Conservation (phyloP, 306 rosid genomes). For the Acmispon strigosus region DNA sequence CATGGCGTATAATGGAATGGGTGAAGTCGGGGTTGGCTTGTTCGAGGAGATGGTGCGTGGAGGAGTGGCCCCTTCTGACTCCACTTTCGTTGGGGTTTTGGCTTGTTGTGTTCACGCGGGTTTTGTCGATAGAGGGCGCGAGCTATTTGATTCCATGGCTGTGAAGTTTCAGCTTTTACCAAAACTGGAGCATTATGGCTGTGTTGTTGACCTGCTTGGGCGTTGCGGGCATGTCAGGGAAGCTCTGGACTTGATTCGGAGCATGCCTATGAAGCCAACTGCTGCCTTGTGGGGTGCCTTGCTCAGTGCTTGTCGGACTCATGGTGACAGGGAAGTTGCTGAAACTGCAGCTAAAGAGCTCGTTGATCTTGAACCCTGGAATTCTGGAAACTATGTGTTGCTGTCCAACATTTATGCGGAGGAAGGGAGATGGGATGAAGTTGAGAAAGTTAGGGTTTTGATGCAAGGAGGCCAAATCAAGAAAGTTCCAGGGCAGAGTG, state of each 20-base stretch:
- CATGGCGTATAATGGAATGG: constrained; percentile 67
- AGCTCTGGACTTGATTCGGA: constrained; percentile 58
- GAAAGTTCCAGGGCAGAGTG: constrained; percentile 76
- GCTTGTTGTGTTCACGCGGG: constrained; percentile 76
- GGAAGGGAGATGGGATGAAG: constrained; percentile 77
- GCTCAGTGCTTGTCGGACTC: constrained; percentile 75
- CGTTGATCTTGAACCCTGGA: constrained; percentile 62
- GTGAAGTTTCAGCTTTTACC: constrained; percentile 38
- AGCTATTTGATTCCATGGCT: constrained; percentile 55
- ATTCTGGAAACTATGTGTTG: constrained; percentile 76
- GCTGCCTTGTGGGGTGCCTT: constrained; percentile 82
- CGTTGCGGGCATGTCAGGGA: constrained; percentile 52
- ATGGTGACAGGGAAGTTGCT: constrained; percentile 52
- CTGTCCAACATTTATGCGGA: constrained; percentile 78
- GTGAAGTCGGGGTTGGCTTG: constrained; percentile 55
- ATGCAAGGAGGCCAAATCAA: constrained; percentile 48
- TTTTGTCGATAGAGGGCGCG: constrained; percentile 55
- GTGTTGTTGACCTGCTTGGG: constrained; percentile 79
- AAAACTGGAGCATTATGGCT: constrained; percentile 72
- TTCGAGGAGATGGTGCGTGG: constrained; percentile 55
- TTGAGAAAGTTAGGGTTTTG: constrained; percentile 55
- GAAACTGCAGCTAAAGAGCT: constrained; percentile 64
- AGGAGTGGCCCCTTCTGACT: constrained; percentile 47
- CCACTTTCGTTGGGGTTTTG: constrained; percentile 61
- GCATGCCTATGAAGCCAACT: constrained; percentile 64